phyloP scores from a whole-genome alignment of 805 yeast species.

The Hanseniaspora guilliermondii region DNA sequence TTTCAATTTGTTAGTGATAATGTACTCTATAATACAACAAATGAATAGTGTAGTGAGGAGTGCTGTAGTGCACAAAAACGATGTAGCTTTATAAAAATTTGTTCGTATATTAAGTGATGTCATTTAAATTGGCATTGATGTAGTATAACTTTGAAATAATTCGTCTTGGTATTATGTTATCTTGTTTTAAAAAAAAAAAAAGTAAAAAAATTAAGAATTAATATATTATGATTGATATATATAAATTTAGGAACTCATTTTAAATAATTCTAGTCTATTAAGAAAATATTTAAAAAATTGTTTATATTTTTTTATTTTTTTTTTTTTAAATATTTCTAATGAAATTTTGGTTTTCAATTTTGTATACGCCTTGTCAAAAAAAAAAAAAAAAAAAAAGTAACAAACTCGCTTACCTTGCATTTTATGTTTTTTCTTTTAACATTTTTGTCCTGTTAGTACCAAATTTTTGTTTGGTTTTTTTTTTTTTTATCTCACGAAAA shows the following conservation, averaged over 20 bases:
- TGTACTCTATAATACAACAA: conserved; percentile 25
- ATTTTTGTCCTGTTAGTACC: background rate
- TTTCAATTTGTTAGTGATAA: conserved; percentile 21
- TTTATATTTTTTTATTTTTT: too few species aligned
- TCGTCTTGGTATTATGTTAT: too few species aligned
- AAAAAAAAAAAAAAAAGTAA: background rate
- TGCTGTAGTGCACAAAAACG: conserved; percentile 16
- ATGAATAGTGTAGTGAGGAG: conserved; percentile 23
- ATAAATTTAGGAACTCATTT: too few species aligned
- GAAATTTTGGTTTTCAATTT: too few species aligned
- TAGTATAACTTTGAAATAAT: too few species aligned
- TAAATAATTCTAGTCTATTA: too few species aligned
- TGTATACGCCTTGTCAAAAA: background rate
- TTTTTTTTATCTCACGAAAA: too few species aligned
- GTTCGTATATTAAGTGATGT: background rate
- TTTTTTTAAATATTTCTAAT: background rate
- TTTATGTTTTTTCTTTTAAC: too few species aligned
- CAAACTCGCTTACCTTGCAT: background rate
- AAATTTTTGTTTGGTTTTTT: background rate
- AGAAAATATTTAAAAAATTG: too few species aligned
- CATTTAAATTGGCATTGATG: background rate
- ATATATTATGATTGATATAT: too few species aligned
- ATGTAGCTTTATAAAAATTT: conserved; percentile 1
- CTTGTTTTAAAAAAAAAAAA: too few species aligned
- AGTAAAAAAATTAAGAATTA: too few species aligned